Percentiles rank a stretch among this genome's conserved stretches.
Conservation (phyloP, 192 early-diverging fungal species). For the Phycomyces nitens region DNA sequence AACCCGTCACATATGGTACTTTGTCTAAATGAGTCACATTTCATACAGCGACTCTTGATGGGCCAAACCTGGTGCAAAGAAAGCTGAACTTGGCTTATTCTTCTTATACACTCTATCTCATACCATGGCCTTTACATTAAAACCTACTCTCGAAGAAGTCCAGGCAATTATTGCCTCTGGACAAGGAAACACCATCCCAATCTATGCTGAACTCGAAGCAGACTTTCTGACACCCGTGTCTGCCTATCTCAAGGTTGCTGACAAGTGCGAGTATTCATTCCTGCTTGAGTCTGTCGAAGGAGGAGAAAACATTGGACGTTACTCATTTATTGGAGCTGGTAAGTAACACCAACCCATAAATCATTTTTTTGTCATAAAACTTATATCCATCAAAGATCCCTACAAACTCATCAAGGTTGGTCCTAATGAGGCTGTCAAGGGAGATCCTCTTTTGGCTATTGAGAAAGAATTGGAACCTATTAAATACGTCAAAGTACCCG, state of each 20-base stretch:
- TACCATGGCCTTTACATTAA: slow-evolving; percentile 45
- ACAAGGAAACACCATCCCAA: slow-evolving; percentile 85
- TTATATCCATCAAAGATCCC: slow-evolving; percentile 59
- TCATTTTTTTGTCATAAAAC: neutral
- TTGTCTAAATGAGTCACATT: neutral
- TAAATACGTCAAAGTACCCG: slow-evolving; percentile 75
- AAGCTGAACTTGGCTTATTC: neutral
- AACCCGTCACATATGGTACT: too few species aligned
- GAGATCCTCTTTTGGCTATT: slow-evolving; percentile 84
- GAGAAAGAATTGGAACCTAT: slow-evolving; percentile 82
- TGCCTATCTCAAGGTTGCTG: slow-evolving; percentile 88
- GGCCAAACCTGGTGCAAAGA: neutral
- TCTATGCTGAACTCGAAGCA: slow-evolving; percentile 81
- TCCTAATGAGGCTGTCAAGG: slow-evolving; percentile 59
- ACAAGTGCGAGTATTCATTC: slow-evolving; percentile 84
- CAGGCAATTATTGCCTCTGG: slow-evolving; percentile 53
- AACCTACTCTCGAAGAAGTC: slow-evolving; percentile 71
- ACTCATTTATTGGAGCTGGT: slow-evolving; percentile 93
- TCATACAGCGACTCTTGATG: neutral
- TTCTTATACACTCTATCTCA: slow-evolving; percentile 47
- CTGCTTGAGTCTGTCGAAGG: slow-evolving; percentile 92
- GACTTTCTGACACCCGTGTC: slow-evolving; percentile 96
- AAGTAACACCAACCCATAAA: slow-evolving; percentile 1
- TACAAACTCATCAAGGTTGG: slow-evolving; percentile 83
- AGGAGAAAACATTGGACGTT: slow-evolving; percentile 93